Percentiles rank a stretch among this genome's conserved stretches.
Conservation (phyloP, 352 stramenopile genomes). For the Pythium myriotylum region DNA sequence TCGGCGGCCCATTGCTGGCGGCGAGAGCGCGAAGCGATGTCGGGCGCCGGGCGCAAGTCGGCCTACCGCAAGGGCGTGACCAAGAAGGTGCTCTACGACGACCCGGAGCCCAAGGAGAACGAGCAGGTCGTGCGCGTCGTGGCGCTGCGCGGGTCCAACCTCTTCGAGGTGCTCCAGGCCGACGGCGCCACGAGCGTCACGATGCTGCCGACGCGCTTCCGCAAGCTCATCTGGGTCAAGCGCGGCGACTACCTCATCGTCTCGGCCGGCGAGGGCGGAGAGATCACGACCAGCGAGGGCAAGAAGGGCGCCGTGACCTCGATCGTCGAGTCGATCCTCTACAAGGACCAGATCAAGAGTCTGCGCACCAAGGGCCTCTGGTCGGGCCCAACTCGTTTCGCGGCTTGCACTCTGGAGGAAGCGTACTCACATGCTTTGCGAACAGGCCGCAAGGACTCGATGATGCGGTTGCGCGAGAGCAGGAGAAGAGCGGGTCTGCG, state of each 20-base stretch:
- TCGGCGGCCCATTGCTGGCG: too few relatives aligned
- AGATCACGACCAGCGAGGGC: conserved; percentile 75
- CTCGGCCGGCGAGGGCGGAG: conserved; percentile 54
- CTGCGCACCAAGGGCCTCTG: conserved; percentile 94
- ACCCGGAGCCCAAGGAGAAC: conserved; percentile 89
- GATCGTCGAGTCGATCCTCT: conserved; percentile 96
- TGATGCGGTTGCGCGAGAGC: conserved; percentile 24
- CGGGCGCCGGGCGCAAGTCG: conserved; percentile 87
- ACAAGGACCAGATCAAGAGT: conserved; percentile 99
- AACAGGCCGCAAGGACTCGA: conserved; percentile 66
- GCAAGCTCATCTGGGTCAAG: conserved; percentile 99
- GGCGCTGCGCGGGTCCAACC: conserved; percentile 92
- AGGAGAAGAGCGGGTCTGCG: conserved; percentile 6
- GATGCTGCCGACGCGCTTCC: conserved; percentile 97
- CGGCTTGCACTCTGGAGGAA: too few relatives aligned
- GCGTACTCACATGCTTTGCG: conserved; percentile 9
- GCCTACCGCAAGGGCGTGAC: conserved; percentile 94
- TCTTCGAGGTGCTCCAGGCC: conserved; percentile 93
- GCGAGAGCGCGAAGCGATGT: conserved; percentile 73
- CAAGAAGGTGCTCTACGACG: conserved; percentile 89
- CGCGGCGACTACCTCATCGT: conserved; percentile 97
- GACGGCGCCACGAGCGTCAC: conserved; percentile 78
- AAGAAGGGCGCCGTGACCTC: conserved; percentile 91
- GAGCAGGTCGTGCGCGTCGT: conserved; percentile 93
- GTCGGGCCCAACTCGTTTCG: too few relatives aligned